Conservation (phyloP, 169 alveolate genomes). For the Plasmodium fragile region DNA sequence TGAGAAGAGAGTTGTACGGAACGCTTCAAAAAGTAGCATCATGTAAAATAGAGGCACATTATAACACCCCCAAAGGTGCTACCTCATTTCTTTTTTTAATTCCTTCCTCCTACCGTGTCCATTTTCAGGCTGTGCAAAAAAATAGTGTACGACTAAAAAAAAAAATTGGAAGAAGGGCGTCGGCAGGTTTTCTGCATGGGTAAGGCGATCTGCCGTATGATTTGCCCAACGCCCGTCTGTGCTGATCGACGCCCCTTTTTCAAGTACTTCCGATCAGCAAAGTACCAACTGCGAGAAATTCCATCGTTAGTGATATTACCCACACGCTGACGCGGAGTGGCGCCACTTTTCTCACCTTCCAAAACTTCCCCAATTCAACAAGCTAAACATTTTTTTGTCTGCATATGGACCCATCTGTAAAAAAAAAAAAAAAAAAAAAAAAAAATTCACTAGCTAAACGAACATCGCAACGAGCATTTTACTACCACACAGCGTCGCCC, state of each 20-base stretch:
- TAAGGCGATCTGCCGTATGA: neutral
- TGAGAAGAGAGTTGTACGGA: neutral
- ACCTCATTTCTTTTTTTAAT: neutral
- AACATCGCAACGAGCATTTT: neutral
- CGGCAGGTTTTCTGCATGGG: neutral
- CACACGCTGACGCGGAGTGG: neutral
- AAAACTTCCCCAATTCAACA: neutral
- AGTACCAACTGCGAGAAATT: neutral
- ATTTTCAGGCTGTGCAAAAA: constrained; percentile 67
- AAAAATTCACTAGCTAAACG: neutral
- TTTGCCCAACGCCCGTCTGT: neutral
- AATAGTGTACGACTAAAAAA: constrained; percentile 28
- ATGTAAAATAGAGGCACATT: neutral
- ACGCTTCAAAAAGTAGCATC: neutral
- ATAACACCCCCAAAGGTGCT: neutral
- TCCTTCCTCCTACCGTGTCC: neutral
- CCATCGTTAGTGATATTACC: neutral
- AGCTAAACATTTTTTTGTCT: constrained; percentile 44
- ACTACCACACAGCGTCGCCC: neutral
- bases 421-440: constrained; percentile 18
- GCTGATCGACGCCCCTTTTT: neutral
- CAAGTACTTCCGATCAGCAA: neutral
- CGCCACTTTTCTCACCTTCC: neutral
- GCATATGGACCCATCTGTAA: constrained; percentile 49
- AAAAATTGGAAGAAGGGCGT: neutral